Percentiles rank a stretch among this genome's conserved stretches.
These are phyloP conservation scores for Dioszegia aurantiaca DNA, from an alignment of 768 basidiomycete genomes.

Conservation along the genomic window DNA sequence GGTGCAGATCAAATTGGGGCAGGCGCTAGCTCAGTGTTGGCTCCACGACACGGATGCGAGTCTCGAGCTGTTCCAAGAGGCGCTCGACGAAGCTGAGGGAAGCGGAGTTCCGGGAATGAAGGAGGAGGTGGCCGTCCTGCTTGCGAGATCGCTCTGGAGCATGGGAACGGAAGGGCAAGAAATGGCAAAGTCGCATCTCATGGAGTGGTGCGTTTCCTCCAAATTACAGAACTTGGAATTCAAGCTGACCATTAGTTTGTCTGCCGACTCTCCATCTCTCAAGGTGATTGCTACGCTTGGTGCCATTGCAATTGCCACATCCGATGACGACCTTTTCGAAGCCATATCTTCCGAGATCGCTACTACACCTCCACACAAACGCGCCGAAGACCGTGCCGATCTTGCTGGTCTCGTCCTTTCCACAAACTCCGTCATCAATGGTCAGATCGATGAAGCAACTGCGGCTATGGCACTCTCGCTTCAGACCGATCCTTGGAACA, in stretches of 20 bases:
- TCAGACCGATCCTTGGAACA: slow-evolving; percentile 13
- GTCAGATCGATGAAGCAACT: slow-evolving; percentile 20
- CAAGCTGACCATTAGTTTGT: slow-evolving; percentile 59
- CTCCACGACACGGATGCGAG: slow-evolving; percentile 64
- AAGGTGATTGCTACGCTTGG: slow-evolving; percentile 77
- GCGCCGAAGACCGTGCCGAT: slow-evolving; percentile 67
- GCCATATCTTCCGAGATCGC: slow-evolving; percentile 81
- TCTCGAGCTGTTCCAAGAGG: slow-evolving; percentile 65
- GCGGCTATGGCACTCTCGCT: slow-evolving; percentile 21
- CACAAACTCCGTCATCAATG: slow-evolving; percentile 61
- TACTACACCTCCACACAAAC: slow-evolving; percentile 64
- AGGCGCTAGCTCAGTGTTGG: slow-evolving; percentile 70
- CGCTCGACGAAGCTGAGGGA: slow-evolving; percentile 56
- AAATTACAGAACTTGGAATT: background rate
- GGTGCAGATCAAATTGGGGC: slow-evolving; percentile 57
- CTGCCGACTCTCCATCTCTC: slow-evolving; percentile 71
- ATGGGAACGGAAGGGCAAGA: slow-evolving; percentile 73
- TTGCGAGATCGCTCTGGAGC: slow-evolving; percentile 83
- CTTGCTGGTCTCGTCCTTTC: slow-evolving; percentile 70
- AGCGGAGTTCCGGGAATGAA: slow-evolving; percentile 53
- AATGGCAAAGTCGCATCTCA: slow-evolving; percentile 69
- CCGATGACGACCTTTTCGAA: slow-evolving; percentile 73
- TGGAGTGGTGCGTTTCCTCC: slow-evolving; percentile 67
- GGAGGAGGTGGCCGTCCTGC: slow-evolving; percentile 70
- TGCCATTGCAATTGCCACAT: slow-evolving; percentile 74